Evolutionary conservation across 768 basidiomycete species (phyloP), one percentile per base, ranked within the genome.

Genomic region (Suillus americanus): DNA sequence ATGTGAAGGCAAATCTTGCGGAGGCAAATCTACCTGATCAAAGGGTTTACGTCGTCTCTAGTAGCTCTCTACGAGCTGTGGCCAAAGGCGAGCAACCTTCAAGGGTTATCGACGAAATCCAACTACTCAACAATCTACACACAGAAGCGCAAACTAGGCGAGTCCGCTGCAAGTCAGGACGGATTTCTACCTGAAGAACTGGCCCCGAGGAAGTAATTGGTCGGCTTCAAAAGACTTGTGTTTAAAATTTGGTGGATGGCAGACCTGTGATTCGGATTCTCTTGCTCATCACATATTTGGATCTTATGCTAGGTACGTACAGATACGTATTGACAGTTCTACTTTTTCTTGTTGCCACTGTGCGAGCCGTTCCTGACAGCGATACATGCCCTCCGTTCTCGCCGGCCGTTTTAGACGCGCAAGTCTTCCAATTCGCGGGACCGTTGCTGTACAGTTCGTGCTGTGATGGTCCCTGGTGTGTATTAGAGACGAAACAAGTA

Each of bases 31-130:
- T 73, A 28, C 69, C 69, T 7, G 62, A 68, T 12, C 64, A 69
- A 43, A 70, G 60, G 45, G 72, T 67, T 3, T 72, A 70, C 25
- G 60, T 72, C 23, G 72, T 72, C 10, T 69, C 66, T 41, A 70
- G 64, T 53, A 62, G 25, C 9, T 45, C 64, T 1, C 46, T 72
- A 14, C 35, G 51, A 30, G 57, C 63, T 28, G 57, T 71, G 3
- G 53, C 67, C 14, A 62, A 61, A 41, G 50, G 46, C 4, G 33
- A 61, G 16, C 40, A 51, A 18, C 55, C 64, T 38, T 25, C 35
- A 50, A 65, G 46, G 45, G 56, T 16, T 7, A 67, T 68, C 41
- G 66, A 70, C 28, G 69, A 70, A 35, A 23, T 65, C 1, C 62
- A 69, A 0, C 38, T 70, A 20, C 53, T 69, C 41, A 57, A n/a